Evolutionary conservation across 805 yeast species (phyloP).

Genomic region (Ogataea neopini): DNA sequence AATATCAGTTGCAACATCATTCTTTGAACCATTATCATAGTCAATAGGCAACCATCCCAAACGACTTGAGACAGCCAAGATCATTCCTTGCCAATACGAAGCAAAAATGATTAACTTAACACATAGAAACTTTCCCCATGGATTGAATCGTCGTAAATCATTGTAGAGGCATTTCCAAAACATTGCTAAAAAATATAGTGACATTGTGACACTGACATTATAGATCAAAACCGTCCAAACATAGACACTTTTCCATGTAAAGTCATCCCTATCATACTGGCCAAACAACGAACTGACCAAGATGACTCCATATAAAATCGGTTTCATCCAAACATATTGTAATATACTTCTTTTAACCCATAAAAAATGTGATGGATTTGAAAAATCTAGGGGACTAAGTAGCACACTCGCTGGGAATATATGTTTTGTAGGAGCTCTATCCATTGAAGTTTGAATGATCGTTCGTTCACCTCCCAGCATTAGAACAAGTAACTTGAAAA

Average conservation of each 20-base stretch:
- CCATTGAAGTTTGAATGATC: constrained; percentile 60
- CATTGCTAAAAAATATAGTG: constrained; percentile 80
- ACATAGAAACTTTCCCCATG: constrained; percentile 90
- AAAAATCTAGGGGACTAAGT: constrained; percentile 67
- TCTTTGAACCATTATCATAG: constrained; percentile 19
- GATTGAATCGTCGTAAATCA: constrained; percentile 78
- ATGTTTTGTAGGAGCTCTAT: constrained; percentile 69
- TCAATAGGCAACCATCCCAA: constrained; percentile 40
- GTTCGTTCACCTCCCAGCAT: constrained; percentile 91
- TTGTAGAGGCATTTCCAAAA: constrained; percentile 89
- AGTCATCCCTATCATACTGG: constrained; percentile 50
- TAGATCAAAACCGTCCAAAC: constrained; percentile 70
- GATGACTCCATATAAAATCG: constrained; percentile 65
- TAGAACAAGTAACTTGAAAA: constrained; percentile 77
- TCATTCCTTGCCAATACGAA: constrained; percentile 93
- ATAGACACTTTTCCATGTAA: constrained; percentile 50
- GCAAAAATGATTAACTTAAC: constrained; percentile 94
- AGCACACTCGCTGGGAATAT: constrained; percentile 56
- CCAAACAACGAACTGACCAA: constrained; percentile 49
- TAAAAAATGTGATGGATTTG: constrained; percentile 81
- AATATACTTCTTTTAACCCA: constrained; percentile 79
- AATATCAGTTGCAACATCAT: constrained; percentile 50
- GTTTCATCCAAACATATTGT: constrained; percentile 95
- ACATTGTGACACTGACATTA: constrained; percentile 76
- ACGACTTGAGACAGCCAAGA: constrained; percentile 54